Base-by-base conservation (phyloP, 805 yeast genomes). In the Yamadazyma phyllophila region DNA sequence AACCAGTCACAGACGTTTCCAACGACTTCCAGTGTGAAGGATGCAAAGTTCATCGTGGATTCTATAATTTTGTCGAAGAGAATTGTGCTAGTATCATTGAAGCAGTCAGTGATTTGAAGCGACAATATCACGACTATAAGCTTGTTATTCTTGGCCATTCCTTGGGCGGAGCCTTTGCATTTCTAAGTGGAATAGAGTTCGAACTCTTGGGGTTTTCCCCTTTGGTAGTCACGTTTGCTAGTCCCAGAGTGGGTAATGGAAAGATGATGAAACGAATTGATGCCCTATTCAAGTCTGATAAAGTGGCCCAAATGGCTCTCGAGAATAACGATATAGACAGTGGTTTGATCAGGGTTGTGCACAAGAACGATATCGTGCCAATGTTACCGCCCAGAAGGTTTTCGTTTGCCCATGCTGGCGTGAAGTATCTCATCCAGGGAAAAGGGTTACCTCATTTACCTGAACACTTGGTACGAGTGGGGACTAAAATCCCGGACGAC, bases 111-210 rank as follows among this genome's bases (percentile, higher is more conserved):
- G 48, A 53, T 2, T 53, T 74, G 14, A 59, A 66, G 16, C 45
- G 60, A 9, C 54, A 66, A 15, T 62, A 74, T 54, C 77, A 80
- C 0, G 73, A 71, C 16, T 83, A 81, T 57, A 58, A 68, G 14
- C 47, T 85, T 3, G 70, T 77, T 1, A 71, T 83, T 1, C 68
- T 82, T 1, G 95, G 95, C 0, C 96, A 88, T 63, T 87, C 95
- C 0, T 63, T 87, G 36, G 91, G 90, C 2, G 95, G 84, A 6
- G 92, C 90, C 0, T 61, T 84, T 43, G 83, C 90, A 1, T 62
- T 73, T 4, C 62, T 87, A 30, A 74, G 79, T 8, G 92, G 85
- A 0, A 69, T 81, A 14, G 94, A 86, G 54, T 68, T 83, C 39
- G 63, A 74, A 44, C 54, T 79, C 15, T 50, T 77, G 56, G 89